Base-by-base conservation (phyloP, 1,139 yeast genomes). In the Saccharomyces hybrid region DNA sequence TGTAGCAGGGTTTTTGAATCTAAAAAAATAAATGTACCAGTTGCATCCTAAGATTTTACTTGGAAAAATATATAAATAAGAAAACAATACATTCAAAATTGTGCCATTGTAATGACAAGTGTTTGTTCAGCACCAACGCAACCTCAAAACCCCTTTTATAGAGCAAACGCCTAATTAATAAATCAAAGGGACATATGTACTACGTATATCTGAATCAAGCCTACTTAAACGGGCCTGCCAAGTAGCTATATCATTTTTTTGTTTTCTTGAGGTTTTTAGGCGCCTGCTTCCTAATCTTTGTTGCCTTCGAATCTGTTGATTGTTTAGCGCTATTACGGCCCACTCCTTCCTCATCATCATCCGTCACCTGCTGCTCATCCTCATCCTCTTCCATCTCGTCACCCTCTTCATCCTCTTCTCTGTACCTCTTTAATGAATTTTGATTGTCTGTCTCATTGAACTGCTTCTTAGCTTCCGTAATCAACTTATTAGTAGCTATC, bases 391-490 rank as follows among this genome's bases (percentile, higher is more conserved):
- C 70, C 14, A 70, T 76, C 5, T 63, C 74, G 46, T 67, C 72
- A 11, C 64, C 69, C 4, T 64, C 67, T 46, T 64, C 67, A 58
- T 73, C 62, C 62, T 70, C 67, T 62, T 66, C 69, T 26, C 64
- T 56, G 32, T 57, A 55, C 38, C 64, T 63, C 57, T 71, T 71
- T 42, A 71, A 42, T 19, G 63, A 60, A 6, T 38, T 16, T 50
- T 78, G 78, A 31, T 81, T 82, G 60, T 81, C 84, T 3, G 78
- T 80, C 55, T 82, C 85, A 64, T 88, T 95, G 66, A 88, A 88
- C 73, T 86, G 82, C 74, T 86, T 87, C 68, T 88, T 82, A 0
- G 96, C 97, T 60, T 81, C 85, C 28, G 83, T 81, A 62, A 91
- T 89, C 63, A 81, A 83, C 63, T 83, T 83, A 62, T 88, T 89